phyloP scores from a whole-genome alignment of 208 protist species.

The Crithidia expoeki region DNA sequence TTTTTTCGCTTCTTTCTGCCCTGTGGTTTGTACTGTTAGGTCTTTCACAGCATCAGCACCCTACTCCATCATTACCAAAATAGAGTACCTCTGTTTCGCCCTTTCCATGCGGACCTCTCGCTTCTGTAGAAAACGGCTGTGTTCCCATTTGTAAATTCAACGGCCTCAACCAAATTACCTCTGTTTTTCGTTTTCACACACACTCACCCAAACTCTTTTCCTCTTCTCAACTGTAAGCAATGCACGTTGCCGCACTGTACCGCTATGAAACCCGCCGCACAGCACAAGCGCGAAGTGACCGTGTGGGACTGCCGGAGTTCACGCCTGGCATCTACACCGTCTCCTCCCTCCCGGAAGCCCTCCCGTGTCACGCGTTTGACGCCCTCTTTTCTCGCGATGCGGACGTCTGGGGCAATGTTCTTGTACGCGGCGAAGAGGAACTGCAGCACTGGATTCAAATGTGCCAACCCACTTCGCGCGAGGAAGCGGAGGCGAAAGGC shows the following conservation, averaged over 20 bases:
- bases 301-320: not conserved
- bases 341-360: not conserved
- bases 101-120: too few relatives aligned
- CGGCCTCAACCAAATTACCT: too few relatives aligned
- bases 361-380: constrained; percentile 1
- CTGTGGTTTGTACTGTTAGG: too few relatives aligned
- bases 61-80: too few relatives aligned
- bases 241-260: constrained; percentile 9
- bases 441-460: not conserved
- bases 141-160: too few relatives aligned
- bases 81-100: too few relatives aligned
- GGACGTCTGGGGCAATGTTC: constrained; percentile 8
- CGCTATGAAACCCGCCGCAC: not conserved
- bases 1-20: too few relatives aligned
- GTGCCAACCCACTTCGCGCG: not conserved
- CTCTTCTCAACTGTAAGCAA: not conserved
- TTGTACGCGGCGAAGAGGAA: not conserved
- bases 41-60: too few relatives aligned
- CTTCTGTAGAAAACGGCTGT: too few relatives aligned
- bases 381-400: not conserved
- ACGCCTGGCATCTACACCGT: not conserved
- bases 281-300: not conserved
- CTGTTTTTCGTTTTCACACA: too few relatives aligned
- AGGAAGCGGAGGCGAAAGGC: not conserved
- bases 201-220: too few relatives aligned